Evolutionary conservation across 2,329 filamentous ascomycete genomes (phyloP).

Genomic region (Aschersonia sp.): DNA sequence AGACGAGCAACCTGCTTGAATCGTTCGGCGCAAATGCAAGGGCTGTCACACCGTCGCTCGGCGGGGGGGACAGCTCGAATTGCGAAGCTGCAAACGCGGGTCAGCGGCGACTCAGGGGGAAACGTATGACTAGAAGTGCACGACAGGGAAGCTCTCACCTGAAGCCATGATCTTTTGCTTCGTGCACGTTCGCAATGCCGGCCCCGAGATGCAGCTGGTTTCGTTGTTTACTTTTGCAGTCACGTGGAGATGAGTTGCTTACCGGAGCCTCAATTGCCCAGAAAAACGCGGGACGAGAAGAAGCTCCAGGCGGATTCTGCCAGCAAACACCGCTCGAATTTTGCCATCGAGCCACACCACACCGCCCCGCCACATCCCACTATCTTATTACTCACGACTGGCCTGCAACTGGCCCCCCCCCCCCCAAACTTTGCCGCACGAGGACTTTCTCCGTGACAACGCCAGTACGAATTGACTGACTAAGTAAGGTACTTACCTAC

Average conservation of each 20-base stretch:
- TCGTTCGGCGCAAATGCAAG: conserved; percentile 71
- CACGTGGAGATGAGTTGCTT: conserved; percentile 17
- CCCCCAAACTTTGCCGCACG: not conserved
- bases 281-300: not conserved
- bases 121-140: no score
- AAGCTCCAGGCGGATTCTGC: not conserved
- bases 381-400: conserved; percentile 23
- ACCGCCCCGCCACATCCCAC: conserved; percentile 24
- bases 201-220: conserved; percentile 1
- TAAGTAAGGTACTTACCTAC: no score
- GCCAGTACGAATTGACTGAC: no score
- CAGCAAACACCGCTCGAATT: not conserved
- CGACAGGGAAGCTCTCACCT: not conserved
- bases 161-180: not conserved
- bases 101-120: no score
- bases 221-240: conserved; percentile 22
- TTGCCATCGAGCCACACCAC: not conserved
- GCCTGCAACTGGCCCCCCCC: not conserved
- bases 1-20: conserved; percentile 67
- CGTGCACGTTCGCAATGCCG: not conserved
- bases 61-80: conserved; percentile 71
- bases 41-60: conserved; percentile 75
- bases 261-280: not conserved
- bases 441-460: not conserved
- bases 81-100: conserved; percentile 40